Percentiles rank a stretch among this genome's conserved stretches.
Conservation (phyloP, 352 stramenopile species). For the Globisporangium nunn region DNA sequence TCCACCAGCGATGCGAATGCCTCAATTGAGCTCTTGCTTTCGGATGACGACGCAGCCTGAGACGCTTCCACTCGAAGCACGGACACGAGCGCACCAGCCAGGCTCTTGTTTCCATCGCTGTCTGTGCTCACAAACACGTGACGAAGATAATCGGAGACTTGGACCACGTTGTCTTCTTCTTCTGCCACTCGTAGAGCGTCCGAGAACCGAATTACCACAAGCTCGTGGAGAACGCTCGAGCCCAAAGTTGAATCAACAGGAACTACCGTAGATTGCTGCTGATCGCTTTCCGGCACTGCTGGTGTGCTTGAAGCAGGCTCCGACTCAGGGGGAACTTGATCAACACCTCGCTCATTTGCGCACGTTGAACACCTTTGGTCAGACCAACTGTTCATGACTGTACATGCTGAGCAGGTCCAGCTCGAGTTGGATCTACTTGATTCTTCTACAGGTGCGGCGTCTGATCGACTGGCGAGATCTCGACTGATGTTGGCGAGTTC, state of each 20-base stretch:
- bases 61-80: conserved; percentile 20
- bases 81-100: conserved; percentile 3
- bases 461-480: conserved; percentile 2
- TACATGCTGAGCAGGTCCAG: conserved; percentile 61
- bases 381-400: conserved; percentile 57
- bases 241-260: not conserved
- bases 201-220: conserved; percentile 26
- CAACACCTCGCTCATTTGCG: conserved; percentile 39
- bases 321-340: conserved; percentile 20
- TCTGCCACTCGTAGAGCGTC: conserved; percentile 30
- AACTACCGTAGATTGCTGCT: not conserved
- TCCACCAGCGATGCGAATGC: conserved; percentile 19
- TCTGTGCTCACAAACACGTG: conserved; percentile 19
- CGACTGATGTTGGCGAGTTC: conserved; percentile 26
- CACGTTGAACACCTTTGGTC: conserved; percentile 43
- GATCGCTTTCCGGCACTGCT: not conserved
- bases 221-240: conserved; percentile 13
- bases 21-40: conserved; percentile 27
- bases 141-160: conserved; percentile 26
- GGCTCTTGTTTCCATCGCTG: not conserved
- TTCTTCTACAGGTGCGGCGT: not conserved
- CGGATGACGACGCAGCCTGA: conserved; percentile 17
- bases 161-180: conserved; percentile 10
- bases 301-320: conserved; percentile 1
- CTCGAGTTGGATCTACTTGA: conserved; percentile 10